Base-by-base conservation (phyloP, 2,329 filamentous ascomycete genomes). In the Xylaria sp. region DNA sequence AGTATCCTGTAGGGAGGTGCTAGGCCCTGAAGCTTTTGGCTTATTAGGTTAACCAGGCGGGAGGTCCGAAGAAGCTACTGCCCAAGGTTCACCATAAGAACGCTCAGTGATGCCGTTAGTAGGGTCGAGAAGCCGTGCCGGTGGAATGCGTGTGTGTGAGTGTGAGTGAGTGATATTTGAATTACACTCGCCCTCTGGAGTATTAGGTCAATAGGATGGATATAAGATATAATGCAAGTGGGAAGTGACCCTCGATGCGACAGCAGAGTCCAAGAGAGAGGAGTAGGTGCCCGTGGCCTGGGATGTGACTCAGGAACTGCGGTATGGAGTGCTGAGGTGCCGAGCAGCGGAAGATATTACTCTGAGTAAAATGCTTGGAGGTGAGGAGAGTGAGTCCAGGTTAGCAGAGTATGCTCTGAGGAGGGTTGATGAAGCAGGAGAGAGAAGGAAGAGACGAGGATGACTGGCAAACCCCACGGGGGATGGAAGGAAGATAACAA, bases 11-110 rank as follows among this genome's bases (percentile, higher is more conserved):
- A 30, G 23, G 23, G 35, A 55, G 53, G 61, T 59, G 54, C 57
- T 46, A 59, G 59, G 54, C 51, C 55, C 51, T 44, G 57, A 44
- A 35, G 46, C 50, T 47, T 58, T 34, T 44, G 52, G 52, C 54
- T 58, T 51, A 60, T 34, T 56, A 58, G 42, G 23, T 52, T 60
- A 63, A 65, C 63, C 64, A 63, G 64, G 50, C 66, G 62, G 23
- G 68, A 66, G 61, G 55, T 55, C 65, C 63, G 58, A 59, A 23
- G 18, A 63, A 64, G 63, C 64, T 65, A 65, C 64, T 69, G 64
- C 57, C 66, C 58, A 63, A 63, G 37, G 62, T 64, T 65, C 54
- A 68, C 63, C 67, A 67, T 62, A 61, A 60, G 59, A 59, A 54
- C 30, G 60, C 63, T 62, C 63, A 60, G 65, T 64, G 56, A 44